Evolutionary conservation across 202 grass and related monocot genomes (phyloP).

Genomic region (Bolboschoenoplectus hybrid): DNA sequence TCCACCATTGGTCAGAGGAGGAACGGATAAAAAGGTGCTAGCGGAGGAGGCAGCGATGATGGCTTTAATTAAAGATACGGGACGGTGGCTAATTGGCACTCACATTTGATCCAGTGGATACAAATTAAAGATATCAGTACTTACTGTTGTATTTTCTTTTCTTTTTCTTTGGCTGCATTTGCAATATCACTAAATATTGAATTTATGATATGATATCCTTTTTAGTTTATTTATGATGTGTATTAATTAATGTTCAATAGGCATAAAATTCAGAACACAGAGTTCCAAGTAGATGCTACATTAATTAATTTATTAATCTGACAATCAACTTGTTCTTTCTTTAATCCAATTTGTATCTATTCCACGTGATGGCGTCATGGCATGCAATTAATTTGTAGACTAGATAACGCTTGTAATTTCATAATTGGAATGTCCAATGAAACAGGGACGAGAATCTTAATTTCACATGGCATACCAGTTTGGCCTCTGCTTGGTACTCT

Average conservation of each 20-base stretch:
- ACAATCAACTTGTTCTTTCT: no score
- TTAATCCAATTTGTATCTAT: no score
- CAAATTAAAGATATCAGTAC: background rate
- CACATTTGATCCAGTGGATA: constrained; percentile 8
- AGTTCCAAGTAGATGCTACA: background rate
- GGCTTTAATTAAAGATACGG: constrained; percentile 37
- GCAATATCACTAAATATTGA: background rate
- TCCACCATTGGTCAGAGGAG: constrained; percentile 53
- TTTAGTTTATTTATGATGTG: background rate
- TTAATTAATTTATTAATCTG: background rate
- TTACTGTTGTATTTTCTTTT: background rate
- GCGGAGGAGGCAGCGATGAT: constrained; percentile 46
- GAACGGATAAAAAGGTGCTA: constrained; percentile 43
- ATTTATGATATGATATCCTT: background rate
- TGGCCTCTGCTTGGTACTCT: no score
- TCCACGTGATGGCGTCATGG: no score
- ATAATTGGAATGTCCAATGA: no score
- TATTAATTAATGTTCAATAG: background rate
- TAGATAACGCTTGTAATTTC: no score
- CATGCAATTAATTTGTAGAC: no score
- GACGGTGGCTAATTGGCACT: constrained; percentile 31
- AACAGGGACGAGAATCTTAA: no score
- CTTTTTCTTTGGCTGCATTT: background rate
- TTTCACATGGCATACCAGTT: no score
- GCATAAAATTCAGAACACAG: background rate